Evolutionary conservation across 768 basidiomycete species (phyloP).

Genomic region (Pleurotus pulmonarius): DNA sequence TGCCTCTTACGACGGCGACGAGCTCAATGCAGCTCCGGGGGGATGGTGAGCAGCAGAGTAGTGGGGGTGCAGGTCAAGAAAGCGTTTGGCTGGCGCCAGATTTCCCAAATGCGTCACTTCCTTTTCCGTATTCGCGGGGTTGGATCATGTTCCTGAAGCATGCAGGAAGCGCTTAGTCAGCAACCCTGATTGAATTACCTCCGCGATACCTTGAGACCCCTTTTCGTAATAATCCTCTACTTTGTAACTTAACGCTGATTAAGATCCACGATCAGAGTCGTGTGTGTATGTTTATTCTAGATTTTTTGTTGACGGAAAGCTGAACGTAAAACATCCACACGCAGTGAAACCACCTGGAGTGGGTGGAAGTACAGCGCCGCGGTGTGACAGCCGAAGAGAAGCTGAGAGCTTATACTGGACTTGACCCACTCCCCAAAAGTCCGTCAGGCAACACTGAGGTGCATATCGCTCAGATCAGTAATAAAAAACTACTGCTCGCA

Average conservation of each 20-base stretch:
- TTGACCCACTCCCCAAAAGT: no score
- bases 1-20: slow-evolving; percentile 5
- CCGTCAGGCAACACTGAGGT: no score
- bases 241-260: neutral
- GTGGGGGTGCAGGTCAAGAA: slow-evolving; percentile 12
- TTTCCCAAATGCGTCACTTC: slow-evolving; percentile 5
- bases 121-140: slow-evolving; percentile 7
- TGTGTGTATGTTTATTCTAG: no score
- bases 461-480: no score
- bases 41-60: neutral
- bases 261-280: no score
- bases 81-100: slow-evolving; percentile 11
- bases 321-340: no score
- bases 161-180: neutral
- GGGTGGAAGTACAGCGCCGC: no score
- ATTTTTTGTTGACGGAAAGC: no score
- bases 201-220: neutral
- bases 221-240: neutral
- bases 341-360: no score
- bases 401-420: no score
- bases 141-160: slow-evolving; percentile 1
- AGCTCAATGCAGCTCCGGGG: slow-evolving; percentile 10
- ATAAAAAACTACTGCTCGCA: no score
- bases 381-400: no score
- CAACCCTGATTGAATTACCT: slow-evolving; percentile 4